Evolutionary conservation across 2,329 filamentous ascomycete genomes (phyloP).

Genomic region (Chrysosporium keratinophilum): DNA sequence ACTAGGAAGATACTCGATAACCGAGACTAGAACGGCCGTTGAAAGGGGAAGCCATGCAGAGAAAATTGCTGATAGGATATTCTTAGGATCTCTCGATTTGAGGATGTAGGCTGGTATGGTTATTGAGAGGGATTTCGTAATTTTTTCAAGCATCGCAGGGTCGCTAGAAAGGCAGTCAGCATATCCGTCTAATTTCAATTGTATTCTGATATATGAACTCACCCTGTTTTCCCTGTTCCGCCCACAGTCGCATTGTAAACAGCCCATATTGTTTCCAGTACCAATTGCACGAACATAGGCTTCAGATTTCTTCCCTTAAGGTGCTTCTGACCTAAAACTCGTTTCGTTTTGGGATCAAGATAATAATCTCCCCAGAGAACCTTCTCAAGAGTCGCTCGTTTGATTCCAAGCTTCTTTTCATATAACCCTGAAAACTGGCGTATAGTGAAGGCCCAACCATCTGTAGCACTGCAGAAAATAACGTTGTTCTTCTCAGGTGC

Average conservation of each 20-base stretch:
- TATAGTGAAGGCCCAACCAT: constrained; percentile 98
- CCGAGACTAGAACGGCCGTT: constrained; percentile 82
- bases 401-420: constrained; percentile 94
- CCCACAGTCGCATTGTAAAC: constrained; percentile 85
- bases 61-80: constrained; percentile 78
- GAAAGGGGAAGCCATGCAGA: constrained; percentile 85
- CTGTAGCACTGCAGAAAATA: constrained; percentile 93
- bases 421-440: constrained; percentile 88
- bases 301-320: constrained; percentile 84
- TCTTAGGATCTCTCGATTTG: constrained; percentile 70
- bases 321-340: constrained; percentile 81
- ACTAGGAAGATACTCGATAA: constrained; percentile 83
- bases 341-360: constrained; percentile 91
- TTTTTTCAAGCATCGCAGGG: constrained; percentile 73
- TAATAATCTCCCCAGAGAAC: constrained; percentile 97
- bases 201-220: constrained; percentile 27
- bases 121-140: constrained; percentile 81
- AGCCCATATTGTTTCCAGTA: constrained; percentile 92
- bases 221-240: constrained; percentile 71
- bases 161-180: constrained; percentile 47
- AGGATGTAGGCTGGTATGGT: constrained; percentile 74
- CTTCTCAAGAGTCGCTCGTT: constrained; percentile 75
- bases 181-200: constrained; percentile 14
- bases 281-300: constrained; percentile 94
- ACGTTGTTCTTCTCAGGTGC: constrained; percentile 97